Percentiles rank a stretch among this genome's conserved stretches.
Conservation (phyloP, 208 protist species). For the Acanthamoeba lenticulata region DNA sequence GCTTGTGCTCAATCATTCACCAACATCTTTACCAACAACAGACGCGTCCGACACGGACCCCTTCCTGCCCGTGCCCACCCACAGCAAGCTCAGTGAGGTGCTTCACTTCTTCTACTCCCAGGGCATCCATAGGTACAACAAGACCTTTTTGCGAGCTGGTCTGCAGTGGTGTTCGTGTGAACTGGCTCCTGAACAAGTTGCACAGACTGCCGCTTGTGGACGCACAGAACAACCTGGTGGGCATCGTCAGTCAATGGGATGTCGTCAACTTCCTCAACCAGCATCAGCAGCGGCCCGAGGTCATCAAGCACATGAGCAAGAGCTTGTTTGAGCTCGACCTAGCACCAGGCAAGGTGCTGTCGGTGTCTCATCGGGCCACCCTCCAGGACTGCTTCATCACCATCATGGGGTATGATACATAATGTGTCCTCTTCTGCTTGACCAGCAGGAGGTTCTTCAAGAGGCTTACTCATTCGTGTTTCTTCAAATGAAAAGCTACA, state of each 20-base stretch:
- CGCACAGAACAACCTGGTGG: neutral
- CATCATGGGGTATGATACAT: neutral
- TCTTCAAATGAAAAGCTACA: no score
- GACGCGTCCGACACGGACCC: neutral
- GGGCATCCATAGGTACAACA: neutral
- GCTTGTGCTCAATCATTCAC: neutral
- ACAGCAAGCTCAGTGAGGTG: neutral
- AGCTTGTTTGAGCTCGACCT: neutral
- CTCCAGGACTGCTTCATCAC: conserved; percentile 32
- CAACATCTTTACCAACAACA: neutral
- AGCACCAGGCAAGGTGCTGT: neutral
- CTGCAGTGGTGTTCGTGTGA: no score
- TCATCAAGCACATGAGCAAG: neutral
- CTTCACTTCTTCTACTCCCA: neutral
- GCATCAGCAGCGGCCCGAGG: neutral
- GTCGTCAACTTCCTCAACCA: conserved; percentile 1
- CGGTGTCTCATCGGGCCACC: neutral
- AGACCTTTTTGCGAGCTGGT: no score
- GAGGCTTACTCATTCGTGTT: neutral
- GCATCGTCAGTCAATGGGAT: conserved; percentile 22
- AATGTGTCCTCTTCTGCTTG: neutral
- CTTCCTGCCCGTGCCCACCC: neutral
- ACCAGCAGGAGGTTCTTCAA: neutral
- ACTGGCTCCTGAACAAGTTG: no score
- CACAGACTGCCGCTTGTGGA: conserved; percentile 10